These are phyloP conservation scores for Cutaneotrichosporon sp. DNA, from an alignment of 1,284 basidiomycete genomes.

Conservation along the genomic window DNA sequence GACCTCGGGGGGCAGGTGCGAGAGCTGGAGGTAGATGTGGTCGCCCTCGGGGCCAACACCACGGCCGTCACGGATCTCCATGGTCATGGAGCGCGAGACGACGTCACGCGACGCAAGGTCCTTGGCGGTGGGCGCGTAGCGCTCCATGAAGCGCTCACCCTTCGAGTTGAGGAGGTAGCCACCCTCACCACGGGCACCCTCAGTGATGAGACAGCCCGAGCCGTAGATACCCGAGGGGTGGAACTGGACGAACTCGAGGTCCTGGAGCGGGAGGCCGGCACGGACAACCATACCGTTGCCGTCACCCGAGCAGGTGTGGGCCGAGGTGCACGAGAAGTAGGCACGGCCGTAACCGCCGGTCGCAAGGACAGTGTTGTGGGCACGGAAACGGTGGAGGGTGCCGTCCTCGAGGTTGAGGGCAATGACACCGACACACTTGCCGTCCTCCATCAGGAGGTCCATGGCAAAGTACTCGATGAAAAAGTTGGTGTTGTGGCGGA, in stretches of 20 bases:
- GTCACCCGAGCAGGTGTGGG: slow-evolving; percentile 98
- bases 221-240: slow-evolving; percentile 99
- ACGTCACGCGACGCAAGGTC: slow-evolving; percentile 99
- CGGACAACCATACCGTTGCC: slow-evolving; percentile 98
- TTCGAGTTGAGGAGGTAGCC: slow-evolving; percentile 98
- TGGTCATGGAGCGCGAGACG: slow-evolving; percentile 98
- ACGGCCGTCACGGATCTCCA: slow-evolving; percentile 97
- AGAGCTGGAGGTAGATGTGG: slow-evolving; percentile 94
- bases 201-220: slow-evolving; percentile 97
- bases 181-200: slow-evolving; percentile 97
- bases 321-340: slow-evolving; percentile 98
- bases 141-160: slow-evolving; percentile 99
- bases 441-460: slow-evolving; percentile 97
- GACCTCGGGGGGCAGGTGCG: slow-evolving; percentile 91
- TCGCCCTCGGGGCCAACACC: slow-evolving; percentile 99
- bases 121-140: slow-evolving; percentile 98
- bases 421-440: slow-evolving; percentile 98
- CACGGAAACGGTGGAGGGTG: slow-evolving; percentile 95
- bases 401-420: slow-evolving; percentile 99
- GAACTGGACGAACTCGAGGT: slow-evolving; percentile 99
- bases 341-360: slow-evolving; percentile 98
- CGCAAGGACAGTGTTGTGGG: slow-evolving; percentile 97
- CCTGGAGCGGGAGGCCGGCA: slow-evolving; percentile 94
- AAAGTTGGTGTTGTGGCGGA: slow-evolving; percentile 99
- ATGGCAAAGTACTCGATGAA: slow-evolving; percentile 99